Percentiles rank a stretch among this genome's conserved stretches.
phyloP scores from a whole-genome alignment of 2,329 filamentous ascomycete species.

The Arthrobotrys iridis region DNA sequence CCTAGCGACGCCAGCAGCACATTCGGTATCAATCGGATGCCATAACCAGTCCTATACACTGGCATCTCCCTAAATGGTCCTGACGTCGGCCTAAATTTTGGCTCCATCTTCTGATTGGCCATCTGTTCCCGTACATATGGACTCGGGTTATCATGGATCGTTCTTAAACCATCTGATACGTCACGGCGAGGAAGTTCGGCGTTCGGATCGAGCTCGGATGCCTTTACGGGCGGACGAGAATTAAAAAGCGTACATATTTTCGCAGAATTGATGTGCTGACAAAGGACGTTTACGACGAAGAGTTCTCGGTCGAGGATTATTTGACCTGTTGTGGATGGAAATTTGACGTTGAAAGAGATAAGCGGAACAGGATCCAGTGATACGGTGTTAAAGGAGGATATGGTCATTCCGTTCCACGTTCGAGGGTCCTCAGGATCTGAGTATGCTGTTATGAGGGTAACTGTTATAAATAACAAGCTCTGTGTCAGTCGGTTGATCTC shows the following conservation, averaged over 20 bases:
- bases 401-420: slow-evolving; percentile 57
- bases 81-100: slow-evolving; percentile 28
- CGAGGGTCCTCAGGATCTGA: slow-evolving; percentile 24
- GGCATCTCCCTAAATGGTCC: slow-evolving; percentile 44
- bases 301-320: slow-evolving; percentile 43
- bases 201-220: neutral
- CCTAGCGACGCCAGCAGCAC: slow-evolving; percentile 32
- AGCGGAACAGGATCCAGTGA: slow-evolving; percentile 56
- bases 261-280: slow-evolving; percentile 39
- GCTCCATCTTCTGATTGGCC: slow-evolving; percentile 31
- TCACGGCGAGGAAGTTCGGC: neutral
- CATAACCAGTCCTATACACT: slow-evolving; percentile 41
- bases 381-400: slow-evolving; percentile 58
- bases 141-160: neutral
- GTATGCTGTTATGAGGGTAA: slow-evolving; percentile 35
- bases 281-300: slow-evolving; percentile 47
- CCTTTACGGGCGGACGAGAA: slow-evolving; percentile 14
- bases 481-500: neutral
- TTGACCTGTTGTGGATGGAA: slow-evolving; percentile 54
- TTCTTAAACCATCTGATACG: slow-evolving; percentile 5
- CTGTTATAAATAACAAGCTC: neutral
- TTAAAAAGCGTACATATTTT: slow-evolving; percentile 35
- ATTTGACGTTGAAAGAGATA: slow-evolving; percentile 58
- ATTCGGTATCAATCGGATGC: slow-evolving; percentile 44
- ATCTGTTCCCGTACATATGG: neutral